Conservation (phyloP, 768 basidiomycete species). For the Lepiota brunneoincarnata region DNA sequence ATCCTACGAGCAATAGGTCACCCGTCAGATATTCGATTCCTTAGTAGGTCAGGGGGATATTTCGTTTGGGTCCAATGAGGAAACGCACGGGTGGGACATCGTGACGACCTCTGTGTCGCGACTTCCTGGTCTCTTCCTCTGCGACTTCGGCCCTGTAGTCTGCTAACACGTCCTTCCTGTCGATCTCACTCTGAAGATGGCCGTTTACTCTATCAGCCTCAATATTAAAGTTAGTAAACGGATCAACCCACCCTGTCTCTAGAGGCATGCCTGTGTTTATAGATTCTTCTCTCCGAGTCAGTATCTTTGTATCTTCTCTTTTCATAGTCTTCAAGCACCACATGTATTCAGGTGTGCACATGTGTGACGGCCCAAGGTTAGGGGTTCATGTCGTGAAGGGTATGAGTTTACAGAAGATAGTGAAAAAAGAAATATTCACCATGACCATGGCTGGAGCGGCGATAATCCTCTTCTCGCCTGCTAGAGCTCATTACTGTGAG, state of each 20-base stretch:
- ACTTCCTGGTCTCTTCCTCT: neutral
- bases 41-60: conserved; percentile 1
- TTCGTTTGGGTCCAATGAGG: neutral
- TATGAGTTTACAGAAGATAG: conserved; percentile 5
- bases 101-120: neutral
- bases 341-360: neutral
- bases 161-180: neutral
- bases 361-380: conserved; percentile 2
- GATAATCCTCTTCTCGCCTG: neutral
- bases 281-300: neutral
- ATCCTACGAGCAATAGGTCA: neutral
- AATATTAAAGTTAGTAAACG: neutral
- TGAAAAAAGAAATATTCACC: conserved; percentile 8
- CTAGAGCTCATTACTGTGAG: neutral
- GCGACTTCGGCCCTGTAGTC: conserved; percentile 5
- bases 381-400: conserved; percentile 8
- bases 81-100: neutral
- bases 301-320: conserved; percentile 1
- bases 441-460: neutral
- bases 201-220: neutral
- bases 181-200: neutral
- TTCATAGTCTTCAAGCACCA: neutral
- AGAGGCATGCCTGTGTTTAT: neutral
- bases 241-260: neutral
- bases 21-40: neutral